These are phyloP conservation scores for Saccharum hybrid DNA, from an alignment of 202 grass and related monocot species.

Conservation along the genomic window DNA sequence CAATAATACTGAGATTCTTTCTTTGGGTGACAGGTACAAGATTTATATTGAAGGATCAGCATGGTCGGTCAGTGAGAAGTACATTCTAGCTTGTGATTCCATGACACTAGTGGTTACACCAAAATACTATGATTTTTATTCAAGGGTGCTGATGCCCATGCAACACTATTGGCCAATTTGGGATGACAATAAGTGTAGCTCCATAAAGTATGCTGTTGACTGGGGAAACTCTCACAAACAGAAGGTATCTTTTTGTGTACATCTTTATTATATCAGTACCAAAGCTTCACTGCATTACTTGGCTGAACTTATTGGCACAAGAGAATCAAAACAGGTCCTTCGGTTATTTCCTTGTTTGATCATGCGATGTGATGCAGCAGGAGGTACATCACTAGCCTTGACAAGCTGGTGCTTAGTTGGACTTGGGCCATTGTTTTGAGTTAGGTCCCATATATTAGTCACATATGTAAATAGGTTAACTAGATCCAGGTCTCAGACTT, in stretches of 20 bases:
- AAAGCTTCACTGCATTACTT: not conserved
- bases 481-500: not conserved
- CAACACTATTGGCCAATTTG: slow-evolving; percentile 91
- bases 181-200: slow-evolving; percentile 68
- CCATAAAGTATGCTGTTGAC: slow-evolving; percentile 85
- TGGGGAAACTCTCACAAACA: slow-evolving; percentile 93
- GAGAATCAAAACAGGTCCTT: not conserved
- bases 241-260: slow-evolving; percentile 54
- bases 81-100: slow-evolving; percentile 93
- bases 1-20: slow-evolving; percentile 14
- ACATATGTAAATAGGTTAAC: slow-evolving; percentile 29
- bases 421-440: not conserved
- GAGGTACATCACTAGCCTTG: slow-evolving; percentile 26
- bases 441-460: slow-evolving; percentile 27
- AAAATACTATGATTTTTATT: slow-evolving; percentile 89
- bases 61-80: slow-evolving; percentile 97
- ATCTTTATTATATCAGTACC: slow-evolving; percentile 3
- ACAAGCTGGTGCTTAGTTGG: slow-evolving; percentile 21
- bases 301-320: slow-evolving; percentile 4
- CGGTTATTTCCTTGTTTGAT: not conserved
- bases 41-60: slow-evolving; percentile 93
- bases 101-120: slow-evolving; percentile 77
- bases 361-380: slow-evolving; percentile 17
- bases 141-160: slow-evolving; percentile 69
- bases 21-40: slow-evolving; percentile 67